These are phyloP conservation scores for Zymoseptoria pseudotritici DNA, from an alignment of 2,329 filamentous ascomycete species.

Conservation along the genomic window DNA sequence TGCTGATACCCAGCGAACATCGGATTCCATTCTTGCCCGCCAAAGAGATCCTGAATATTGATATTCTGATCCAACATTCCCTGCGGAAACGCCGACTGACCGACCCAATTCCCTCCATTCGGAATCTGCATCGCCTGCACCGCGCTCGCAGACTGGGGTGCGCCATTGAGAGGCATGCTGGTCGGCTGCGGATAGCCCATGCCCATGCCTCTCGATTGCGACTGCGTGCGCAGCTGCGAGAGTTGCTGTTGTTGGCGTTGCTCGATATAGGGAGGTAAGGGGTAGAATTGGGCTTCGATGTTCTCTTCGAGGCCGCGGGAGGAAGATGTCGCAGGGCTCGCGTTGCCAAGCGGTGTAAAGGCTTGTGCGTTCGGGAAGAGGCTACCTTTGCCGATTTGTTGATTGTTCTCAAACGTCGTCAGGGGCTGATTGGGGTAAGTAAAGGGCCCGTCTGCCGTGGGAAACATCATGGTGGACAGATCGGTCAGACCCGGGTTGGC, in stretches of 20 bases:
- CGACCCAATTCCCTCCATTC: constrained; percentile 11
- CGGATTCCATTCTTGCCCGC: constrained; percentile 31
- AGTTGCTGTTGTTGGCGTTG: constrained; percentile 33
- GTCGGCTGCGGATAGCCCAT: constrained; percentile 6
- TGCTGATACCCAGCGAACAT: constrained; percentile 19
- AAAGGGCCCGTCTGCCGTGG: constrained; percentile 61
- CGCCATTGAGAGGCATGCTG: constrained; percentile 17
- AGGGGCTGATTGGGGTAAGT: constrained; percentile 72
- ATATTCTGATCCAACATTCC: constrained; percentile 23
- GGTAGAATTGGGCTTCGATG: constrained; percentile 66
- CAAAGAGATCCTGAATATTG: constrained; percentile 33
- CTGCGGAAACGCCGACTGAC: constrained; percentile 21
- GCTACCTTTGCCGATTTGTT: constrained; percentile 29
- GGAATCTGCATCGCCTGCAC: constrained; percentile 11
- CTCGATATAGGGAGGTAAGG: constrained; percentile 64
- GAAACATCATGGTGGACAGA: constrained; percentile 73
- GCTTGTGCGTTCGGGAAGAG: constrained; percentile 6
- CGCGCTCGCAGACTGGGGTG: constrained; percentile 10
- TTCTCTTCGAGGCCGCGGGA: constrained; percentile 42
- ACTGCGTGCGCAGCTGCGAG: constrained; percentile 5
- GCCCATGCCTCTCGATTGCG: constrained; percentile 16
- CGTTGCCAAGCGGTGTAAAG: constrained; percentile 10
- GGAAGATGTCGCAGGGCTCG: constrained; percentile 9
- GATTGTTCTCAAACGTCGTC: constrained; percentile 47
- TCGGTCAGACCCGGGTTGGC: constrained; percentile 52